These are phyloP conservation scores for Furcasterigmium furcatum DNA, from an alignment of 2,329 filamentous ascomycete genomes.

Conservation along the genomic window DNA sequence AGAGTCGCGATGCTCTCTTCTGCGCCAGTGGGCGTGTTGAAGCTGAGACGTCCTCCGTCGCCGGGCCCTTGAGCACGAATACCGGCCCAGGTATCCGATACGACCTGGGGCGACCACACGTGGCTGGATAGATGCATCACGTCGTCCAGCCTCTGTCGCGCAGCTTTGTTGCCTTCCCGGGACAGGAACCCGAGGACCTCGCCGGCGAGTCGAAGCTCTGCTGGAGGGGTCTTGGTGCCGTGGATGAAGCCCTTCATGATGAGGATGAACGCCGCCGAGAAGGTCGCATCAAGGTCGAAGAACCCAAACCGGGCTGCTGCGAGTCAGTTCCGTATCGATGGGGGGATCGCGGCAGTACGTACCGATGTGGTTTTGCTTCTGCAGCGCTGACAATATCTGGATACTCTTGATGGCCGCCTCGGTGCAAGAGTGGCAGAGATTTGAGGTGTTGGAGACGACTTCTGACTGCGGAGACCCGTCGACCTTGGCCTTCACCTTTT, in stretches of 20 bases:
- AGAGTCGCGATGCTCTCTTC: constrained; percentile 2
- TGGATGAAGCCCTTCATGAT: constrained; percentile 23
- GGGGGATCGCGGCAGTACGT: background rate
- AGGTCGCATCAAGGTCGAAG: constrained; percentile 22
- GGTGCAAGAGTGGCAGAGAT: constrained; percentile 18
- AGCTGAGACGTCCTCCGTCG: background rate
- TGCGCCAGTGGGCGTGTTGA: background rate
- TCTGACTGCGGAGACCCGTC: constrained; percentile 13
- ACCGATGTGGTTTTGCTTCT: constrained; percentile 17
- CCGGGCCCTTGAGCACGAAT: constrained; percentile 1
- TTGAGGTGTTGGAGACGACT: constrained; percentile 11
- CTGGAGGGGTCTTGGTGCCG: constrained; percentile 17
- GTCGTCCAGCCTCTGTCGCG: constrained; percentile 17
- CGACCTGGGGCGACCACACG: constrained; percentile 18
- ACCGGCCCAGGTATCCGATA: constrained; percentile 15
- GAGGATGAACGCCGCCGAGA: constrained; percentile 21
- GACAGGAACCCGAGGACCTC: constrained; percentile 18
- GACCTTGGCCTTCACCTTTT: constrained; percentile 23
- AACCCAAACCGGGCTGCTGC: constrained; percentile 18
- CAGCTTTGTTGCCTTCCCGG: constrained; percentile 18
- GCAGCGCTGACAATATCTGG: constrained; percentile 16
- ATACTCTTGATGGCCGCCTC: constrained; percentile 22
- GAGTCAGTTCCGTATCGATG: background rate
- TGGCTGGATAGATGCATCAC: constrained; percentile 20
- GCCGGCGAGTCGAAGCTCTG: constrained; percentile 16